Base-by-base conservation (phyloP, 176 grass and related monocot genomes). In the Zoysia pacifica region DNA sequence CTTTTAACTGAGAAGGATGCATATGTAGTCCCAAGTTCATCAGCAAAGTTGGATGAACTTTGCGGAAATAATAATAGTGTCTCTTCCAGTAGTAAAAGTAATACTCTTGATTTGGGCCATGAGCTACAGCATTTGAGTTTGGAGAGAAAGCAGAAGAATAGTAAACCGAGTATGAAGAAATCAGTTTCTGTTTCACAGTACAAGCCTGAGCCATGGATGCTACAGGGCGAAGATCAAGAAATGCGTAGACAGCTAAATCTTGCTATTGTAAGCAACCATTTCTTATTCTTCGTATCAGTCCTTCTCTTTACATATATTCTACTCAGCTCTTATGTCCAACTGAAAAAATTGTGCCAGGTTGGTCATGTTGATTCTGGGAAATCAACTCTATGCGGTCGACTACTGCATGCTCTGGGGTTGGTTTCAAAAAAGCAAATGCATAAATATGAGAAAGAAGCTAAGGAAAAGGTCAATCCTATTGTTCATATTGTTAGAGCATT, bases 341-440 rank as follows among this genome's bases (percentile, higher is more conserved):
- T 28, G n/a, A 74, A 83, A 73, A 73, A 8, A 37, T 56, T 80
- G 39, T 84, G 46, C 74, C 77, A 98, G 95, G 92, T 94, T 75
- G 95, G 95, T 62, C 95, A 94, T 76, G 87, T 98, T 13, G 95
- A 98, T 77, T 94, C 90, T 82, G 95, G 92, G 43, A 98, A 97
- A 91, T 97, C 95, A 67, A 94, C 91, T 49, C 87, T 94, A 85
- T 94, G 87, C 68, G 90, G 90, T 52, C 87, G 85, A 67, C 85
- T 97, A 63, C 81, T 92, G 9, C 89, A 94, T 78, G 74, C 91
- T 66, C 48, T 94, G 63, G 90, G 91, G 39, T 83, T 73, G 71
- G 87, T 94, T 80, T 89, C 92, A 55, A 89, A 94, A 67, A 97
- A 91, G 69, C 89, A 97, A 81, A 97, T 94, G 81, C 91, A 93